Conservation (phyloP, 139 green algal genomes). For the Axilococcus clingmanii region DNA sequence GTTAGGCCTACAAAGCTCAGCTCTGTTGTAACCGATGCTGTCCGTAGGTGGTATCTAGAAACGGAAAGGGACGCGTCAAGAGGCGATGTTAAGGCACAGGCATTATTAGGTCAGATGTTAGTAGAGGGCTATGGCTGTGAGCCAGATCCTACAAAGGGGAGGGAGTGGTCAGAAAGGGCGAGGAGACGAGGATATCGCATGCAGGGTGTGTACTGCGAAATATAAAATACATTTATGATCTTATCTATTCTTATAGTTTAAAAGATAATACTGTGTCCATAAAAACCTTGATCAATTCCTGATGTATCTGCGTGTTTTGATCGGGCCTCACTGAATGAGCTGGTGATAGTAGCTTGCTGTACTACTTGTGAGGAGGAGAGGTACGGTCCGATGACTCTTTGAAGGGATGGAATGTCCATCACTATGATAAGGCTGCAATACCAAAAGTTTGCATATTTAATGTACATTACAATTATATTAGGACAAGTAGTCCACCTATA, state of each 20-base stretch:
- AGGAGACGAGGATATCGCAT: conserved; percentile 55
- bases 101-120: conserved; percentile 68
- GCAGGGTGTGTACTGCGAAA: conserved; percentile 54
- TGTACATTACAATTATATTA: too few species aligned
- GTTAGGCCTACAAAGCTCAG: conserved; percentile 21
- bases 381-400: too few species aligned
- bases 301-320: too few species aligned
- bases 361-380: too few species aligned
- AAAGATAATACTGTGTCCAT: background rate
- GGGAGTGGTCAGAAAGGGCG: conserved; percentile 55
- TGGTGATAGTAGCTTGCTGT: too few species aligned
- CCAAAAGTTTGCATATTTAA: too few species aligned
- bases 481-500: too few species aligned
- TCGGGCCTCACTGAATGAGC: too few species aligned
- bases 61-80: conserved; percentile 48
- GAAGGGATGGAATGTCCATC: too few species aligned
- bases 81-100: conserved; percentile 56
- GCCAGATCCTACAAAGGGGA: conserved; percentile 29
- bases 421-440: too few species aligned
- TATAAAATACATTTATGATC: conserved; percentile 12
- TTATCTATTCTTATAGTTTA: conserved; percentile 5
- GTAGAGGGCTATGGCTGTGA: conserved; percentile 66
- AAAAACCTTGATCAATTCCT: too few species aligned
- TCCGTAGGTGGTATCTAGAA: conserved; percentile 69
- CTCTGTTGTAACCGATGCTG: conserved; percentile 49